Evolutionary conservation across 768 basidiomycete species (phyloP).

Genomic region (Tubosaeta brunneosetosa): DNA sequence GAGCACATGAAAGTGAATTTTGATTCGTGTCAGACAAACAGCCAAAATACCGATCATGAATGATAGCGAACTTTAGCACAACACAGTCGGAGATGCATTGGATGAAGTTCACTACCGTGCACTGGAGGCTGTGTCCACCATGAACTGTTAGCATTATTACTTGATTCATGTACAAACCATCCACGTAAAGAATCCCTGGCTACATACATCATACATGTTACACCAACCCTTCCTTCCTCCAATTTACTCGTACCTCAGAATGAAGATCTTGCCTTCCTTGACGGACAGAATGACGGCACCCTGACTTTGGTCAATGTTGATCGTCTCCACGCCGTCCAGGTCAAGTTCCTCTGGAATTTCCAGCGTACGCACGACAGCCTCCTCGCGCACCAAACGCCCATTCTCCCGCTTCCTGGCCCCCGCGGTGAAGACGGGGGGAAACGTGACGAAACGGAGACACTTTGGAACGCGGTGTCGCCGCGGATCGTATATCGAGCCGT

Average conservation of each 20-base stretch:
- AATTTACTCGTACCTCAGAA: slow-evolving; percentile 55
- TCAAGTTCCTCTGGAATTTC: slow-evolving; percentile 63
- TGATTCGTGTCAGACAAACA: neutral
- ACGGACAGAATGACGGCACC: slow-evolving; percentile 68
- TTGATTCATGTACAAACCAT: neutral
- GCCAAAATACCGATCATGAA: too few species aligned
- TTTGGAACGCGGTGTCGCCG: slow-evolving; percentile 36
- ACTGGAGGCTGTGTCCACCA: too few species aligned
- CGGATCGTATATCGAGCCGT: slow-evolving; percentile 21
- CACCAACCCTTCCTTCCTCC: neutral
- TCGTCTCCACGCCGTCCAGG: slow-evolving; percentile 63
- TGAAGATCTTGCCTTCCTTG: slow-evolving; percentile 65
- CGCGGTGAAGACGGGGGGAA: slow-evolving; percentile 45
- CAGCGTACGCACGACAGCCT: slow-evolving; percentile 53
- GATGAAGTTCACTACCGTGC: too few species aligned
- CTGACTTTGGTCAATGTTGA: slow-evolving; percentile 75
- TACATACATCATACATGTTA: slow-evolving; percentile 1
- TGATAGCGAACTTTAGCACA: too few species aligned
- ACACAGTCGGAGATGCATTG: too few species aligned
- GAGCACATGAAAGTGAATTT: too few species aligned
- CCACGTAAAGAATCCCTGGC: neutral
- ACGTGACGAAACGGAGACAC: slow-evolving; percentile 65
- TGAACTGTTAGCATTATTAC: neutral
- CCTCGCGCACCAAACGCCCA: slow-evolving; percentile 25
- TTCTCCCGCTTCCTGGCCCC: slow-evolving; percentile 17